Percentiles rank a stretch among this genome's conserved stretches.
Evolutionary conservation across 2,329 filamentous ascomycete species (phyloP).

Genomic region (Parastagonospora avenae): DNA sequence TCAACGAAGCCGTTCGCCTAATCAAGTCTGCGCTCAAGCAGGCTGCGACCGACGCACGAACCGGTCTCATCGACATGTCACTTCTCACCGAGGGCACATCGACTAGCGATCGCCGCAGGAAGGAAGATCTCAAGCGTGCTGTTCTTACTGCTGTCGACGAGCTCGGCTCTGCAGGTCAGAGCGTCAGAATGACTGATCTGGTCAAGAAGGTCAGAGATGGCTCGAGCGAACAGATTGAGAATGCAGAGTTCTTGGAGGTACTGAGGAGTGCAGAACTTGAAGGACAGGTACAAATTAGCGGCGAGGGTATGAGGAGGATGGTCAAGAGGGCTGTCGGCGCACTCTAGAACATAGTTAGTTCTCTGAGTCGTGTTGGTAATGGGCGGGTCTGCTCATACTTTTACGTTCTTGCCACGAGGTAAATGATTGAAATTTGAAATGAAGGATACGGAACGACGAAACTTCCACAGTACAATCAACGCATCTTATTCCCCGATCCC

Average conservation of each 20-base stretch:
- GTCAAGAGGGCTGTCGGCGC: conserved; percentile 69
- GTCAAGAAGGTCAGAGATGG: conserved; percentile 70
- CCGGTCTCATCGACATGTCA: conserved; percentile 95
- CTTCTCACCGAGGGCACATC: conserved; percentile 93
- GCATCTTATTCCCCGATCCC: not conserved
- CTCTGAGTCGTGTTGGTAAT: no score
- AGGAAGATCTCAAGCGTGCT: conserved; percentile 82
- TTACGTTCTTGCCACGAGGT: no score
- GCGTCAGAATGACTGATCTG: conserved; percentile 79
- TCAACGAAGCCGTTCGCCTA: conserved; percentile 86
- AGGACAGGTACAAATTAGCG: conserved; percentile 77
- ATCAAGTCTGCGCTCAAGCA: conserved; percentile 96
- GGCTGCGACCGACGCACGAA: conserved; percentile 89
- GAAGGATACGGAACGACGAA: no score
- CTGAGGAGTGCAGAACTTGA: conserved; percentile 83
- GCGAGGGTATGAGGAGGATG: conserved; percentile 82
- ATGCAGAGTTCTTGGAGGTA: conserved; percentile 80
- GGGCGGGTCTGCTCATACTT: no score
- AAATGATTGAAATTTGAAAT: no score
- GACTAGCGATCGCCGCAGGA: conserved; percentile 80
- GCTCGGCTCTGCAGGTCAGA: conserved; percentile 63
- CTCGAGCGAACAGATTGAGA: conserved; percentile 66
- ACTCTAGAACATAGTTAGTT: conserved; percentile 17
- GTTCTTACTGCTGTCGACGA: conserved; percentile 79
- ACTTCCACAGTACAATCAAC: not conserved